These are phyloP conservation scores for Eutrema salsugineum DNA, from an alignment of 441 rosid species.

Conservation along the genomic window DNA sequence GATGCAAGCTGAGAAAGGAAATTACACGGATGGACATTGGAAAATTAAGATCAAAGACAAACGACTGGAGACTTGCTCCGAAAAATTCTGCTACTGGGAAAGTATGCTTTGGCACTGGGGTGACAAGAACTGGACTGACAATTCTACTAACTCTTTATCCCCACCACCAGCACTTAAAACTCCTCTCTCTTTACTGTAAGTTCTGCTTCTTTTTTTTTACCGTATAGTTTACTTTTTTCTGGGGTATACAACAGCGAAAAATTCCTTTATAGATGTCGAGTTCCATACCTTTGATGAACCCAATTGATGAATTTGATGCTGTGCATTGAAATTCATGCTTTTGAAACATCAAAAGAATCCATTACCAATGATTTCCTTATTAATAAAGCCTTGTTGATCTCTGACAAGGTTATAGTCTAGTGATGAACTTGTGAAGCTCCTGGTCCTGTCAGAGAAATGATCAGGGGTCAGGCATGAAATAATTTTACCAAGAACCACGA, in stretches of 20 bases:
- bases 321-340: neutral
- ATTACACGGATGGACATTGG: constrained; percentile 81
- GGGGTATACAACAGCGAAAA: constrained; percentile 8
- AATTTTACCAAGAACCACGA: neutral
- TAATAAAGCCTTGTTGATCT: constrained; percentile 43
- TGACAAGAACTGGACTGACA: constrained; percentile 74
- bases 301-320: neutral
- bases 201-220: constrained; percentile 1
- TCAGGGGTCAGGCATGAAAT: neutral
- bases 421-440: constrained; percentile 41
- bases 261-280: constrained; percentile 10
- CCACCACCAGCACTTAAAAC: constrained; percentile 26
- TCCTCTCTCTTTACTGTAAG: constrained; percentile 38
- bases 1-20: constrained; percentile 73
- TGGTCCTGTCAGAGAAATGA: too few species aligned
- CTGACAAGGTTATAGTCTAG: too few species aligned
- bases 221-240: constrained; percentile 11
- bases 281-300: neutral
- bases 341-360: neutral
- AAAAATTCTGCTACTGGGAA: constrained; percentile 78
- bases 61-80: constrained; percentile 62
- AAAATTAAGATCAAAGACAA: constrained; percentile 65
- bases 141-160: constrained; percentile 39
- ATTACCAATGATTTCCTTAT: constrained; percentile 33
- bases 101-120: constrained; percentile 97